Conservation (phyloP, 2,329 filamentous ascomycete genomes). For the Aureobasidium sp. region DNA sequence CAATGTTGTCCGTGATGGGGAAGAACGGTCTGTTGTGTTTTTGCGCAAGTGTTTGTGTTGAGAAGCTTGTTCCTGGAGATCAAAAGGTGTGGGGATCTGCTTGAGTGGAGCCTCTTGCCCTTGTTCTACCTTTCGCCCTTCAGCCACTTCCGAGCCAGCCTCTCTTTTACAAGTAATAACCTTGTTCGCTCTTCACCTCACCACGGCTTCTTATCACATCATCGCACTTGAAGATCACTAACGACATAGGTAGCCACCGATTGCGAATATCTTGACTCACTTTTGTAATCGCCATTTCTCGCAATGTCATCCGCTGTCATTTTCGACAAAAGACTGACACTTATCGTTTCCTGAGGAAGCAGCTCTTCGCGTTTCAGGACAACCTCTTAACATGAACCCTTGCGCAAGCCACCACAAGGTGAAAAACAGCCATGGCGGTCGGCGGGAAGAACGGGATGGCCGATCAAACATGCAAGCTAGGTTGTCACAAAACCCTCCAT, state of each 20-base stretch:
- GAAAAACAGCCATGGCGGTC: background rate
- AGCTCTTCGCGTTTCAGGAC: conserved; percentile 5
- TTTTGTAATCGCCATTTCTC: background rate
- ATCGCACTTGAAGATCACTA: background rate
- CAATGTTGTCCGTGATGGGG: background rate
- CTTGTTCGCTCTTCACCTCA: background rate
- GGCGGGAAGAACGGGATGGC: background rate
- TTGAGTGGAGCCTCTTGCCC: background rate
- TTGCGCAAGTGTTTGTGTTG: background rate
- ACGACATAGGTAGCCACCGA: background rate
- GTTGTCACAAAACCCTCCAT: background rate
- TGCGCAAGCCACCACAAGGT: conserved; percentile 1
- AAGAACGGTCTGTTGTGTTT: background rate
- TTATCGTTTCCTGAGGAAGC: background rate
- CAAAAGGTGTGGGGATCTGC: background rate
- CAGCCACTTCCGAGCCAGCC: background rate
- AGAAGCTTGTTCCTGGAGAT: background rate
- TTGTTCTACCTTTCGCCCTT: background rate
- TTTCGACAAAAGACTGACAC: background rate
- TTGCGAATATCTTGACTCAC: background rate
- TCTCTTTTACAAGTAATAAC: background rate
- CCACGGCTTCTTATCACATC: background rate
- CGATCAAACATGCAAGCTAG: conserved; percentile 5
- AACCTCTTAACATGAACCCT: conserved; percentile 2
- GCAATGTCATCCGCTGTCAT: background rate